Percentiles rank a stretch among this genome's conserved stretches.
These are phyloP conservation scores for Phaeomoniella chlamydospora DNA, from an alignment of 2,329 filamentous ascomycete genomes.

Conservation along the genomic window DNA sequence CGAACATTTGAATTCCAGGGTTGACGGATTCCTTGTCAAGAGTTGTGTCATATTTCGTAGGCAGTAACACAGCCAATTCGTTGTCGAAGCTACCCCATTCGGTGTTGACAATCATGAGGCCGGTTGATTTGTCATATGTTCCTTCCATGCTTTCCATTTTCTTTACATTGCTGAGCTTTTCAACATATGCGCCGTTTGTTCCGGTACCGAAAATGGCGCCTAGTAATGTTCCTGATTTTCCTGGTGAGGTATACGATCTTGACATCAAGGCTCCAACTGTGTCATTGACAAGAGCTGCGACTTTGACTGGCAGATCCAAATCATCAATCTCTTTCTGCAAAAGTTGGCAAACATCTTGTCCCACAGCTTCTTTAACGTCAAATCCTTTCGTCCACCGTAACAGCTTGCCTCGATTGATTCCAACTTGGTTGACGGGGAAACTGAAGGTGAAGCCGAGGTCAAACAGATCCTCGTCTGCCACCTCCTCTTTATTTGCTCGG, in stretches of 20 bases:
- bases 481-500: conserved; percentile 46
- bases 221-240: conserved; percentile 73
- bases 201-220: conserved; percentile 96
- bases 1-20: conserved; percentile 94
- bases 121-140: conserved; percentile 64
- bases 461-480: conserved; percentile 64
- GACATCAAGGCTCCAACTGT: conserved; percentile 97
- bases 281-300: conserved; percentile 94
- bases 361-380: conserved; percentile 85
- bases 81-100: conserved; percentile 99
- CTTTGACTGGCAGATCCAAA: conserved; percentile 73
- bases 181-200: conserved; percentile 93
- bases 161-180: conserved; percentile 73
- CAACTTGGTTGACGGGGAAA: conserved; percentile 86
- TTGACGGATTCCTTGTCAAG: conserved; percentile 75
- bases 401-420: conserved; percentile 86
- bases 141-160: conserved; percentile 49
- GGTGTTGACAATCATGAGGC: conserved; percentile 94
- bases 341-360: conserved; percentile 84
- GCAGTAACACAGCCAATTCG: conserved; percentile 71
- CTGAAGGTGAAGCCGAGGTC: conserved; percentile 97
- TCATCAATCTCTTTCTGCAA: conserved; percentile 82
- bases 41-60: conserved; percentile 65
- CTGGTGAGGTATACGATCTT: conserved; percentile 82
- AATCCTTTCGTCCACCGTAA: conserved; percentile 99